phyloP scores from a whole-genome alignment of 2,329 filamentous ascomycete genomes.

The Pseudocercospora crystallina region DNA sequence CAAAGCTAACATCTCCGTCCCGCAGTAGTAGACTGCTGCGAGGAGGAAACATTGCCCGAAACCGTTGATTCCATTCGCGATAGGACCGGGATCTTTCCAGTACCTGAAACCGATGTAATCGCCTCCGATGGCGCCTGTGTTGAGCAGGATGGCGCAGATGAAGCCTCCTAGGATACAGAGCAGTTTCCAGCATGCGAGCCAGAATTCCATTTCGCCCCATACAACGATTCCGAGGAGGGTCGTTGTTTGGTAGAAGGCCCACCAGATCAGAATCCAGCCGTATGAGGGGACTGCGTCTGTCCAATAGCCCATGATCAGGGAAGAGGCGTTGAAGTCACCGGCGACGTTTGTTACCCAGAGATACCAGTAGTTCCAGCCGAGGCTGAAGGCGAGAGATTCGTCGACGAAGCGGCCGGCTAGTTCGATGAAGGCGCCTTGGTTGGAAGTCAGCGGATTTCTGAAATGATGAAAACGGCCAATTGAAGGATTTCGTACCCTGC shows the following conservation, averaged over 20 bases:
- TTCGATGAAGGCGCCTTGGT: conserved; percentile 14
- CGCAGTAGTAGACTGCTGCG: conserved; percentile 16
- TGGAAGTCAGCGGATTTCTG: no score
- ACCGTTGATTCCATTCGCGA: conserved; percentile 16
- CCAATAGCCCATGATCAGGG: conserved; percentile 20
- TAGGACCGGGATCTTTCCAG: conserved; percentile 11
- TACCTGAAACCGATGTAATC: conserved; percentile 18
- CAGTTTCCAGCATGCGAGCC: conserved; percentile 15
- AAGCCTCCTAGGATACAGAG: conserved; percentile 8
- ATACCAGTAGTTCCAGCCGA: conserved; percentile 20
- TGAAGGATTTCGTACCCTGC: neutral
- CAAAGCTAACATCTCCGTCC: conserved; percentile 15
- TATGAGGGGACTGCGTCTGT: conserved; percentile 13
- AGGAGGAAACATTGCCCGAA: conserved; percentile 17
- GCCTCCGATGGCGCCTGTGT: conserved; percentile 16
- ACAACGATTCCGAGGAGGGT: conserved; percentile 15
- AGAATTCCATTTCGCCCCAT: conserved; percentile 19
- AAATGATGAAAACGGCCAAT: no score
- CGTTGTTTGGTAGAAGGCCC: conserved; percentile 16
- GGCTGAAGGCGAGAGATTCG: conserved; percentile 15
- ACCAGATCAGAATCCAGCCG: conserved; percentile 18
- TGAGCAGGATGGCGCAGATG: conserved; percentile 3
- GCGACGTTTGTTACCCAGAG: conserved; percentile 20
- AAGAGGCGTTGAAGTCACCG: conserved; percentile 15
- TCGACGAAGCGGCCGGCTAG: conserved; percentile 18